phyloP scores from a whole-genome alignment of 2,329 filamentous ascomycete species.

The Aulographum hederae region DNA sequence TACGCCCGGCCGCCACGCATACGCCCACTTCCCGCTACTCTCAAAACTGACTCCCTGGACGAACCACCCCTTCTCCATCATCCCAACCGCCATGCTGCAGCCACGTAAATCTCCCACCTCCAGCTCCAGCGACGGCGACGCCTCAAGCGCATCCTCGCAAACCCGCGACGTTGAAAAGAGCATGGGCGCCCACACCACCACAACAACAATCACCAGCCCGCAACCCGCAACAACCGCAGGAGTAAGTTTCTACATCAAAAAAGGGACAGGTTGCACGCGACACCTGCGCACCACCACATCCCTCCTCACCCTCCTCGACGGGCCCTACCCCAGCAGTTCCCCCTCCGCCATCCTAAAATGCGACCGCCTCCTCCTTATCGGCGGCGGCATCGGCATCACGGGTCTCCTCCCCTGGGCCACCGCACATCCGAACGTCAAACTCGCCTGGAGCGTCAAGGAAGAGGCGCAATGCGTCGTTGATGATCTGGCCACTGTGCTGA shows the following conservation, averaged over 20 bases:
- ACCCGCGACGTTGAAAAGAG: not conserved
- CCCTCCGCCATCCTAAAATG: slow-evolving; percentile 10
- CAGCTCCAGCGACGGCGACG: not conserved
- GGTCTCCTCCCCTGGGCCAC: slow-evolving; percentile 19
- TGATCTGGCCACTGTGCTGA: slow-evolving; percentile 13
- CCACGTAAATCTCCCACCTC: not conserved
- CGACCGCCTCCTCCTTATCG: slow-evolving; percentile 21
- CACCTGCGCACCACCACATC: slow-evolving; percentile 9
- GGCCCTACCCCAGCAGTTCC: slow-evolving; percentile 21
- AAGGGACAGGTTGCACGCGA: slow-evolving; percentile 18
- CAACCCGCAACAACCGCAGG: slow-evolving; percentile 6
- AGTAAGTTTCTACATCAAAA: slow-evolving; percentile 19
- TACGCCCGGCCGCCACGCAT: slow-evolving; percentile 19
- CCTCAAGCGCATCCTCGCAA: not conserved
- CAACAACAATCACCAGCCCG: not conserved
- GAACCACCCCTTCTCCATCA: slow-evolving; percentile 34
- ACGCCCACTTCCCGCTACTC: slow-evolving; percentile 31
- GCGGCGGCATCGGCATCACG: slow-evolving; percentile 30
- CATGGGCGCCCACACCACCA: not conserved
- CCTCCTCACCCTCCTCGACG: slow-evolving; percentile 23
- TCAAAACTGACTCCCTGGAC: slow-evolving; percentile 23
- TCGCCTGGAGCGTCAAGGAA: slow-evolving; percentile 20
- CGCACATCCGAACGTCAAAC: slow-evolving; percentile 19
- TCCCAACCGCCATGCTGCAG: slow-evolving; percentile 1
- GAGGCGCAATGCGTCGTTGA: slow-evolving; percentile 11